Conservation (phyloP, 2,329 filamentous ascomycete species). For the Aaosphaeria pasadenensis region DNA sequence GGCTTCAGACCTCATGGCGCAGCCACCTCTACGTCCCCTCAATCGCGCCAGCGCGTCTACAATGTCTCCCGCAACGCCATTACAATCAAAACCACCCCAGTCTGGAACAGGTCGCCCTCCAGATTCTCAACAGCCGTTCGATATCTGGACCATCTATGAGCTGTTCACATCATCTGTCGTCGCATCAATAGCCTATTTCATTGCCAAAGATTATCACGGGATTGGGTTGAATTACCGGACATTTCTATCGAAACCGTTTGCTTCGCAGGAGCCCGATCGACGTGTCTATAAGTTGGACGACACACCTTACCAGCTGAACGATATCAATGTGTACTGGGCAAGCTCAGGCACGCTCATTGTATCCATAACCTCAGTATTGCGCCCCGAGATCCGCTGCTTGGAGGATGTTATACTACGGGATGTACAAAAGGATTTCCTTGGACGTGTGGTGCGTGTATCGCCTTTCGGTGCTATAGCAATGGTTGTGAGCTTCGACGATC, state of each 20-base stretch:
- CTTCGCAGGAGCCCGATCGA: slow-evolving; percentile 5
- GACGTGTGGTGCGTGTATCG: slow-evolving; percentile 31
- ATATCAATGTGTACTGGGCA: slow-evolving; percentile 30
- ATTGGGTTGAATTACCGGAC: slow-evolving; percentile 37
- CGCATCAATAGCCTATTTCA: slow-evolving; percentile 30
- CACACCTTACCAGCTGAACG: slow-evolving; percentile 22
- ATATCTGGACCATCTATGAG: slow-evolving; percentile 34
- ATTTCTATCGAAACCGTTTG: slow-evolving; percentile 25
- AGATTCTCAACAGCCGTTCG: slow-evolving; percentile 21
- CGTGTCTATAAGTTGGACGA: slow-evolving; percentile 3
- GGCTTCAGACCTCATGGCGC: slow-evolving; percentile 30
- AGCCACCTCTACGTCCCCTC: slow-evolving; percentile 14
- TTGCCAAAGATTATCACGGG: slow-evolving; percentile 29
- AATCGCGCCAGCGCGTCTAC: slow-evolving; percentile 14
- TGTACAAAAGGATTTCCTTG: slow-evolving; percentile 16
- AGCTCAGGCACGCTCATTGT: slow-evolving; percentile 33
- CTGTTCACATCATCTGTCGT: slow-evolving; percentile 37
- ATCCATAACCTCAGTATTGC: slow-evolving; percentile 23
- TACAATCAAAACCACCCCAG: slow-evolving; percentile 17
- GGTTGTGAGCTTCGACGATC: slow-evolving; percentile 29
- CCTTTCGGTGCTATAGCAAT: slow-evolving; percentile 31
- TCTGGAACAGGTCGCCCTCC: slow-evolving; percentile 11
- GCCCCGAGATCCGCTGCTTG: slow-evolving; percentile 21
- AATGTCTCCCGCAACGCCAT: slow-evolving; percentile 16
- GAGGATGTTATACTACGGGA: slow-evolving; percentile 8